Evolutionary conservation across 306 rosid genomes (phyloP).

Genomic region (Datisca glomerata): DNA sequence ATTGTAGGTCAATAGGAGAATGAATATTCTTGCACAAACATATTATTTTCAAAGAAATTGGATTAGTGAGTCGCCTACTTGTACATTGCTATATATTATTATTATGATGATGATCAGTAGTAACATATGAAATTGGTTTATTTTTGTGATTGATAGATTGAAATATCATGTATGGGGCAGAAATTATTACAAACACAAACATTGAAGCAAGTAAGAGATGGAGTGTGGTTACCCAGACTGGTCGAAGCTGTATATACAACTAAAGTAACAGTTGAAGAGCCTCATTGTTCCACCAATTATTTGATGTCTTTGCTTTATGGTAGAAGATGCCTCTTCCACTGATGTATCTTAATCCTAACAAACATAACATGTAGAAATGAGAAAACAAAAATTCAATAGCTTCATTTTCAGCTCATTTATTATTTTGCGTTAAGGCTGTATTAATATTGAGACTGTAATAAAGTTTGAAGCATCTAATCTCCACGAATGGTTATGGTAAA

Average conservation of each 20-base stretch:
- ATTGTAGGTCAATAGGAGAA: too few species aligned
- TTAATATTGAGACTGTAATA: too few species aligned
- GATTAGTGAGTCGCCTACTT: too few species aligned
- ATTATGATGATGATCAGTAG: slow-evolving; percentile 17
- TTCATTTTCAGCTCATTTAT: too few species aligned
- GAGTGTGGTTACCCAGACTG: slow-evolving; percentile 44
- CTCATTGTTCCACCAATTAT: slow-evolving; percentile 10
- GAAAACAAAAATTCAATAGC: too few species aligned
- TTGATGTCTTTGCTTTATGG: slow-evolving; percentile 36
- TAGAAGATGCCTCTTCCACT: slow-evolving; percentile 11
- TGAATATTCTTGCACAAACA: too few species aligned
- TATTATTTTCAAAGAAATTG: too few species aligned
- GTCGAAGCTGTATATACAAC: slow-evolving; percentile 27
- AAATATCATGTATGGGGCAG: slow-evolving; percentile 49
- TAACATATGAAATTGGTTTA: not conserved
- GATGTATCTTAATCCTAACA: not conserved
- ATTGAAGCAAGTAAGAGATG: slow-evolving; percentile 47
- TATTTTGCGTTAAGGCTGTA: too few species aligned
- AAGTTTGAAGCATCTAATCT: too few species aligned
- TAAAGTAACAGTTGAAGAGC: too few species aligned
- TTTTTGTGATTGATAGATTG: slow-evolving; percentile 21
- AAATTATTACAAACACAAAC: slow-evolving; percentile 33
- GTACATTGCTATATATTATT: not conserved
- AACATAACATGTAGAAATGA: too few species aligned
- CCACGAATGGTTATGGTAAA: too few species aligned